phyloP scores from a whole-genome alignment of 2,329 filamentous ascomycete genomes.

The Ophiostoma sp. region DNA sequence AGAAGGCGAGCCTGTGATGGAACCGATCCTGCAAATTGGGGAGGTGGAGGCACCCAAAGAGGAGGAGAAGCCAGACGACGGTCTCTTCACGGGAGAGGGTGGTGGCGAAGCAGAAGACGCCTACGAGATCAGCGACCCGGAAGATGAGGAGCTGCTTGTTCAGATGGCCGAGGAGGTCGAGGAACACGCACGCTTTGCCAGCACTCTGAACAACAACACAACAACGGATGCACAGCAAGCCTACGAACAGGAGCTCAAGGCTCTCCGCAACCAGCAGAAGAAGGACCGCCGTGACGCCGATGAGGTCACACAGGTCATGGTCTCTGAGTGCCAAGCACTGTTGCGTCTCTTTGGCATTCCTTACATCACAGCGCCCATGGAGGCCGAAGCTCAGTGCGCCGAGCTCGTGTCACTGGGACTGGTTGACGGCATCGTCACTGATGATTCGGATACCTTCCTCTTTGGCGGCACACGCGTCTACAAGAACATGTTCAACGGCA shows the following conservation, averaged over 20 bases:
- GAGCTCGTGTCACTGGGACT: conserved; percentile 82
- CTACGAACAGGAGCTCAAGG: conserved; percentile 84
- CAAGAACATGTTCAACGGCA: conserved; percentile 99
- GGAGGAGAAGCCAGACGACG: conserved; percentile 30
- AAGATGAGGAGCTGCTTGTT: conserved; percentile 84
- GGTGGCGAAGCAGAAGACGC: conserved; percentile 48
- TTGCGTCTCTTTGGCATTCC: conserved; percentile 89
- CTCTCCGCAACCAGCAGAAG: conserved; percentile 89
- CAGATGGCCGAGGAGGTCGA: conserved; percentile 88
- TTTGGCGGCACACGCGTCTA: conserved; percentile 96
- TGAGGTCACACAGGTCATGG: conserved; percentile 95
- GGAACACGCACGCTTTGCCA: conserved; percentile 91
- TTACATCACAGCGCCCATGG: conserved; percentile 97
- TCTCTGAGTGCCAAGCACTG: conserved; percentile 89
- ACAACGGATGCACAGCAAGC: conserved; percentile 58
- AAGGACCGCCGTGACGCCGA: conserved; percentile 95
- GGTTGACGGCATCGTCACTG: conserved; percentile 96
- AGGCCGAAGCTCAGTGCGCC: conserved; percentile 96
- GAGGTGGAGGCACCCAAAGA: not conserved
- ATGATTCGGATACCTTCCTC: conserved; percentile 94
- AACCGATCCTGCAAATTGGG: not conserved
- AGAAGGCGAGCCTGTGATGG: not conserved
- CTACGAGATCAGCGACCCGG: conserved; percentile 77
- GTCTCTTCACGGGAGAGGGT: conserved; percentile 30
- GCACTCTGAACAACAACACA: conserved; percentile 76